A percentile compares a stretch with the other conserved stretches of the same genome.
These are phyloP conservation scores for Aureobasidium pullulans DNA, from an alignment of 2,329 filamentous ascomycete species.

Conservation along the genomic window DNA sequence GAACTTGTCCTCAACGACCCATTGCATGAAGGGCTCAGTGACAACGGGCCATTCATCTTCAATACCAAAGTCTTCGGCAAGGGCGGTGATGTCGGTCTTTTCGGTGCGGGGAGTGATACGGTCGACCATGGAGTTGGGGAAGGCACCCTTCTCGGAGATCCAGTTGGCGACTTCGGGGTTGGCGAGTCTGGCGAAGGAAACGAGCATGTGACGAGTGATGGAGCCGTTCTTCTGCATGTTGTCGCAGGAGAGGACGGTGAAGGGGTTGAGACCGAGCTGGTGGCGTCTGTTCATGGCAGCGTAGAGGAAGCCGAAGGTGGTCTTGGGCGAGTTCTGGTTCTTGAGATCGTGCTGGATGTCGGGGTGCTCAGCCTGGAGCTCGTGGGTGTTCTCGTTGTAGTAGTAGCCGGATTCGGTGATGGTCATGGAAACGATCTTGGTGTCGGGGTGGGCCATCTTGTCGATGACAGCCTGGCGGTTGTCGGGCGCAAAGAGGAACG, in stretches of 20 bases:
- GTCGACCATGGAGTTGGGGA: conserved; percentile 52
- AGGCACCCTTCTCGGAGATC: conserved; percentile 42
- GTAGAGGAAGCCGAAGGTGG: conserved; percentile 48
- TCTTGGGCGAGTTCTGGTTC: conserved; percentile 38
- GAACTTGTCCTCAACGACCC: conserved; percentile 50
- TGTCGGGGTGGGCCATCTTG: conserved; percentile 50
- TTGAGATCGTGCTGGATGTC: conserved; percentile 45
- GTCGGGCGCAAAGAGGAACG: conserved; percentile 46
- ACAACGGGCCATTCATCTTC: conserved; percentile 48
- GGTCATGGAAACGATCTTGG: conserved; percentile 48
- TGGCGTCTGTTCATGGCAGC: conserved; percentile 43
- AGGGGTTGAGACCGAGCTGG: conserved; percentile 42
- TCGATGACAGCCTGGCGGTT: conserved; percentile 45
- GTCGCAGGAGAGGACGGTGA: conserved; percentile 50
- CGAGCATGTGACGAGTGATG: conserved; percentile 47
- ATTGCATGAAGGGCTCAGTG: conserved; percentile 51
- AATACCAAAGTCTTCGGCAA: conserved; percentile 40
- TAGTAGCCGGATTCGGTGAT: conserved; percentile 52
- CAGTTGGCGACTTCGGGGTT: conserved; percentile 43
- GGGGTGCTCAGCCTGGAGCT: conserved; percentile 41
- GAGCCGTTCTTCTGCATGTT: conserved; percentile 53
- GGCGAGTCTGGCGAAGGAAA: conserved; percentile 42
- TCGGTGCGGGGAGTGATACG: conserved; percentile 48
- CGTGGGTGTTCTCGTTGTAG: conserved; percentile 52
- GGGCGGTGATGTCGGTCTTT: conserved; percentile 37